phyloP scores from a whole-genome alignment of 2,329 filamentous ascomycete species.

The Paecilomyces dactylethromorphus region DNA sequence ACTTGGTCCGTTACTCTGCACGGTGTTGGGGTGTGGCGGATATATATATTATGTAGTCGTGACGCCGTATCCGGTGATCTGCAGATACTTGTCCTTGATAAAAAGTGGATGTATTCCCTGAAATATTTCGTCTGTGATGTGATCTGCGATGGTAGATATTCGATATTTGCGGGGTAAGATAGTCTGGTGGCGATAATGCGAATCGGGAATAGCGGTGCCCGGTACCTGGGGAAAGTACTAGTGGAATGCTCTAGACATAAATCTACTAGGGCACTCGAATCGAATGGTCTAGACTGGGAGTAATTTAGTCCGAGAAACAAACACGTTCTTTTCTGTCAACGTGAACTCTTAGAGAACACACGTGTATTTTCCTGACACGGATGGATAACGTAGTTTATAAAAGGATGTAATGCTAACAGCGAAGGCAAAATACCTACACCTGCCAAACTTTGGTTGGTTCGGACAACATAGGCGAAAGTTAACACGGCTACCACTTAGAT shows the following conservation, averaged over 20 bases:
- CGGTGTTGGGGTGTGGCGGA: neutral
- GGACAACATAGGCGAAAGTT: neutral
- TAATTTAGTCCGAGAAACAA: neutral
- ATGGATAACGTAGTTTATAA: no score
- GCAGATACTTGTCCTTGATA: neutral
- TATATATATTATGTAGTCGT: neutral
- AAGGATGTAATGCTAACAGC: neutral
- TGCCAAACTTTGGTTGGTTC: neutral
- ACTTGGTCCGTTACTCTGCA: neutral
- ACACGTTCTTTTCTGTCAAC: neutral
- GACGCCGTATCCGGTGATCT: neutral
- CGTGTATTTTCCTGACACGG: no score
- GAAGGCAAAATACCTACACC: neutral
- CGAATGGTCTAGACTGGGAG: neutral
- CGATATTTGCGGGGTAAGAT: neutral
- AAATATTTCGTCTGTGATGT: neutral
- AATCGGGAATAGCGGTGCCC: neutral
- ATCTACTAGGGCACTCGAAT: neutral
- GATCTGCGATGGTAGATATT: neutral
- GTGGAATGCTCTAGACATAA: neutral
- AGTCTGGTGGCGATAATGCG: neutral
- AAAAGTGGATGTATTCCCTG: neutral
- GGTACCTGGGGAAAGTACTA: neutral
- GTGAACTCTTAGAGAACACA: no score
- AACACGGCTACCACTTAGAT: neutral